Conservation (phyloP, 345 rosid genomes). For the Bruguiera gymnorhiza region DNA sequence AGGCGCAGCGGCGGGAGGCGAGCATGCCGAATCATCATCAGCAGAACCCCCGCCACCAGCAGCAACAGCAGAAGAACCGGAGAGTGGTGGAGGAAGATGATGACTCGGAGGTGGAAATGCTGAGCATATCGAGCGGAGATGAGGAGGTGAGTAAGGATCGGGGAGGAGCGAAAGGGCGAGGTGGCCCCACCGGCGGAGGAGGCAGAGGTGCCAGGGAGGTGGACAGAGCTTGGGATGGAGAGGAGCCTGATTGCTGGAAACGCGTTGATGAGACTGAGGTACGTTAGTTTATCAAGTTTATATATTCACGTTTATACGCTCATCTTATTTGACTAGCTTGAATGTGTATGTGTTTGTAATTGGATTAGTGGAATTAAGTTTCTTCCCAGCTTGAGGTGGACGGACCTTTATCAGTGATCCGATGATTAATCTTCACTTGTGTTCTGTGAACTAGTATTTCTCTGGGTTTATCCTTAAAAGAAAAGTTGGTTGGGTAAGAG, state of each 20-base stretch:
- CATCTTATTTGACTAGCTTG: too few relatives aligned
- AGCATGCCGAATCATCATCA: not conserved
- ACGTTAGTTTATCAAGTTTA: not conserved
- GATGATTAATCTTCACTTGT: too few relatives aligned
- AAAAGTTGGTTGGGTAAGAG: too few relatives aligned
- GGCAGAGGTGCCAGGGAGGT: slow-evolving; percentile 51
- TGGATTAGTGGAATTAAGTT: too few relatives aligned
- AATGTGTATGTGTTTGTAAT: too few relatives aligned
- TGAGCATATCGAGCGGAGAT: slow-evolving; percentile 97
- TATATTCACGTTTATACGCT: not conserved
- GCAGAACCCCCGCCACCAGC: not conserved
- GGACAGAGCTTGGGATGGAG: slow-evolving; percentile 77
- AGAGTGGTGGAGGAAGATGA: slow-evolving; percentile 66
- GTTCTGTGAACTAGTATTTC: too few relatives aligned
- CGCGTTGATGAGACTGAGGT: slow-evolving; percentile 92
- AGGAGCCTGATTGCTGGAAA: slow-evolving; percentile 94
- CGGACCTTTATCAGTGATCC: too few relatives aligned
- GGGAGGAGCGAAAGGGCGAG: slow-evolving; percentile 29
- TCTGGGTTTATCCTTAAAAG: too few relatives aligned
- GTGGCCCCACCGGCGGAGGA: slow-evolving; percentile 17
- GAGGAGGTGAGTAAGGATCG: slow-evolving; percentile 62
- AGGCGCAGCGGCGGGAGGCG: slow-evolving; percentile 22
- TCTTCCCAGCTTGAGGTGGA: too few relatives aligned
- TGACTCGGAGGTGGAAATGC: slow-evolving; percentile 96
- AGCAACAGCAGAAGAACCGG: slow-evolving; percentile 15